Base-by-base conservation (phyloP, 495 filamentous ascomycete genomes). In the Acidiella bohemica region DNA sequence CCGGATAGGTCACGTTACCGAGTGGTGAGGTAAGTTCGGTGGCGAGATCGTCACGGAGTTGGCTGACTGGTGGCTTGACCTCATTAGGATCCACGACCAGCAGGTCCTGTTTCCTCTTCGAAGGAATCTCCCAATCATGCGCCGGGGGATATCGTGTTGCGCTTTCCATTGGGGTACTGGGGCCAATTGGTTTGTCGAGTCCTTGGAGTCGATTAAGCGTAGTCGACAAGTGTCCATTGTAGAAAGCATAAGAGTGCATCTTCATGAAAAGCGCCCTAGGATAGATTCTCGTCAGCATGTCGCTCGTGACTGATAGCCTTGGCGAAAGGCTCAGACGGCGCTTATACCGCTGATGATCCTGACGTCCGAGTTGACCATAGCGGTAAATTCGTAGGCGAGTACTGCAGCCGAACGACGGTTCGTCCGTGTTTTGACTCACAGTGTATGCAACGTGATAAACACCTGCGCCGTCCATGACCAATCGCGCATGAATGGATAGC, bases 391-490 rank as follows among this genome's bases (percentile, higher is more conserved):
- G n/a, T n/a, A n/a, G n/a, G n/a, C n/a, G n/a, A n/a, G n/a, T n/a
- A n/a, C n/a, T n/a, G n/a, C n/a, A n/a, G n/a, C n/a, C n/a, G n/a
- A n/a, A n/a, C n/a, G n/a, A n/a, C n/a, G n/a, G n/a, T n/a, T n/a
- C n/a, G n/a, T n/a, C n/a, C n/a, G n/a, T n/a, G n/a, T n/a, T n/a
- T n/a, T n/a, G n/a, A n/a, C n/a, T n/a, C n/a, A n/a, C 55, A 97
- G 71, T 26, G 84, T 78, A 56, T 97, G 90, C 12, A 97, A 71
- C 10, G 87, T 80, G 46, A 97, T 77, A 59, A 86, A 96, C 29
- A 96, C 90, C 55, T 97, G 90, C 19, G 88, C 80, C 5, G 90
- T 97, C 78, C 78, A 83, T 32, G 86, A 84, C 90, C 90, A 97
- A 14, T 73, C 65, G n/a, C 85, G 60, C 53, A 78, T 63, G 48